phyloP scores from a whole-genome alignment of 768 basidiomycete species.

The Pisolithus orientalis region DNA sequence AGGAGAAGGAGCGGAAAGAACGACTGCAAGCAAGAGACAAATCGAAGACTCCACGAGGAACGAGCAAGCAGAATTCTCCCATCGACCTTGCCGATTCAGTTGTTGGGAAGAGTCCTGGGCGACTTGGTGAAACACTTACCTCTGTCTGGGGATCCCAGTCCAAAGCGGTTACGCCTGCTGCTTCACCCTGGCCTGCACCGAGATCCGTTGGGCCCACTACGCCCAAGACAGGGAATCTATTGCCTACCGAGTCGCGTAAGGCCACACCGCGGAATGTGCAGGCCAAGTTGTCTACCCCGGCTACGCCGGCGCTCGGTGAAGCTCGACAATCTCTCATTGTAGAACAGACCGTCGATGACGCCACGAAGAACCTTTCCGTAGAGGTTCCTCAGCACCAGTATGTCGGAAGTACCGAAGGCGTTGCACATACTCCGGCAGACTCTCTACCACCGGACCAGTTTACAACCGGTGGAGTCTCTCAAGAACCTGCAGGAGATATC shows the following conservation, averaged over 20 bases:
- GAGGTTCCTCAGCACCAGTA: conserved; percentile 7
- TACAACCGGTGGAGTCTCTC: background rate
- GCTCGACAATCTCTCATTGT: background rate
- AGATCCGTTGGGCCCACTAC: conserved; percentile 20
- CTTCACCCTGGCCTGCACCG: conserved; percentile 20
- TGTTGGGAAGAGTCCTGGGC: conserved; percentile 32
- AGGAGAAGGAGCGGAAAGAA: conserved; percentile 16
- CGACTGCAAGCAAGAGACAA: conserved; percentile 12
- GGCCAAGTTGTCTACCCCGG: background rate
- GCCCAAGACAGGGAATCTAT: conserved; percentile 11
- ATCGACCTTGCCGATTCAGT: conserved; percentile 32
- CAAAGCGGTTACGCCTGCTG: conserved; percentile 22
- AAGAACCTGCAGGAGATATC: background rate
- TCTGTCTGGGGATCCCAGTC: conserved; percentile 43
- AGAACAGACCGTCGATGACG: background rate
- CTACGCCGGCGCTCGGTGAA: conserved; percentile 11
- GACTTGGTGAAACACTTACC: conserved; percentile 37
- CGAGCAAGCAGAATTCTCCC: conserved; percentile 20
- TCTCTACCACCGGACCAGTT: conserved; percentile 19
- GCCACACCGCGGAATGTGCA: conserved; percentile 4
- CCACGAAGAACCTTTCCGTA: conserved; percentile 7
- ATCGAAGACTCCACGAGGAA: conserved; percentile 11
- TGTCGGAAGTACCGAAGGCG: background rate
- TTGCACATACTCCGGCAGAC: conserved; percentile 24
- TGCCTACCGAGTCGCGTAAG: conserved; percentile 2